phyloP scores from a whole-genome alignment of 148 eudicot genomes.

The Amaranthus palmeri region DNA sequence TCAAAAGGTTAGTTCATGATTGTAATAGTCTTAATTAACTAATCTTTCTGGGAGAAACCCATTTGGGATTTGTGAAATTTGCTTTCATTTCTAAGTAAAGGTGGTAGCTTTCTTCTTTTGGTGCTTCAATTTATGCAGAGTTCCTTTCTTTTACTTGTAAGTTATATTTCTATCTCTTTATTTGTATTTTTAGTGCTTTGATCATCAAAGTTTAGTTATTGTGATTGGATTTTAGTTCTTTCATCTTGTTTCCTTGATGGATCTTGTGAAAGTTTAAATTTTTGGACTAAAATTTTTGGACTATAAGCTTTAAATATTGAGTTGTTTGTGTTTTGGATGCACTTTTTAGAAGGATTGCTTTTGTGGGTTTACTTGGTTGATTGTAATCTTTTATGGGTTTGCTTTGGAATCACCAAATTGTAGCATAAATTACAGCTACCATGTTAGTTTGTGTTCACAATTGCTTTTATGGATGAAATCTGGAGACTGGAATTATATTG shows the following conservation, averaged over 20 bases:
- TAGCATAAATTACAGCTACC: background rate
- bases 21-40: background rate
- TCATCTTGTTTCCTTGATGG: background rate
- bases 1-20: slow-evolving; percentile 10
- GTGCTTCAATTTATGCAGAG: slow-evolving; percentile 16
- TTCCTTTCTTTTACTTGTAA: slow-evolving; percentile 12
- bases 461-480: background rate
- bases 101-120: background rate
- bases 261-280: slow-evolving; percentile 7
- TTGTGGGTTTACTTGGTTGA: background rate
- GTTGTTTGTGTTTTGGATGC: background rate
- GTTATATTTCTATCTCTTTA: background rate
- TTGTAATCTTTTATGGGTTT: slow-evolving; percentile 18
- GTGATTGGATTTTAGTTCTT: background rate
- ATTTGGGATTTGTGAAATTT: slow-evolving; percentile 9
- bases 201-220: background rate
- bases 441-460: background rate
- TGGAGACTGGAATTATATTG: background rate
- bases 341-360: background rate
- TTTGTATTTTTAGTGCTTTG: background rate
- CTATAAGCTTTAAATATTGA: background rate
- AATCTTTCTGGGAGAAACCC: background rate
- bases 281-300: slow-evolving; percentile 2
- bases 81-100: background rate
- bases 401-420: background rate